Base-by-base conservation (phyloP, 106 monocot species). In the Dactylorhiza incarnata region DNA sequence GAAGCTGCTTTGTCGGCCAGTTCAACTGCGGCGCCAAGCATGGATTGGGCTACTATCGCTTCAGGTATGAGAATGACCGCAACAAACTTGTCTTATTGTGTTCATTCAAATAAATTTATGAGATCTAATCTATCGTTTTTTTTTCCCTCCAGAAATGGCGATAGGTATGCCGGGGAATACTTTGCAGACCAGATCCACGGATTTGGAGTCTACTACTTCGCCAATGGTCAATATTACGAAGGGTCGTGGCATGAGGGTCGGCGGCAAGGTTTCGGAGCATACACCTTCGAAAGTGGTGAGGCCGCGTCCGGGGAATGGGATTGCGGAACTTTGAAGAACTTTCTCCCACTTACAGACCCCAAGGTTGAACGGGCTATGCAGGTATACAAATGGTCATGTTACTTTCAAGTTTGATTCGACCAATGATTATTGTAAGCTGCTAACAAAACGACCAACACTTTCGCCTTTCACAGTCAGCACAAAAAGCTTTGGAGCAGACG, bases 181-280 rank as follows among this genome's bases (percentile, higher is more conserved):
- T 85, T 85, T 55, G 85, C 71, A 3, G 82, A 84, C 76, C 84
- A 82, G 75, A 87, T 87, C 49, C 84, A 87, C 71, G 87, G 87
- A 20, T 87, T 82, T 75, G 87, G 87, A 10, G 80, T 80, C 0
- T 87, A 87, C n/a, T 73, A 76, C 48, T 87, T 87, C 49, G 84
- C 80, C 6, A 87, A 87, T 68, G 84, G 87, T 55, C 79, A 87
- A 45, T 79, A 75, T 47, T 87, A 87, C 7, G 82, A 87, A 70
- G 87, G 87, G 0, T 83, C 87, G 20, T 87, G 87, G 87, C 84
- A 87, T 54, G 87, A 87, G 74, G 84, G 84, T n/a, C 37, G 82
- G 43, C 73, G 73, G 45, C 87, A 87, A 48, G 87, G 87, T 29
- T 80, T 84, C 13, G 87, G 87, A 29, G 80, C 79, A 13, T 87